These are phyloP conservation scores for Penicillium sp. DNA, from an alignment of 2,329 filamentous ascomycete genomes.

Conservation along the genomic window DNA sequence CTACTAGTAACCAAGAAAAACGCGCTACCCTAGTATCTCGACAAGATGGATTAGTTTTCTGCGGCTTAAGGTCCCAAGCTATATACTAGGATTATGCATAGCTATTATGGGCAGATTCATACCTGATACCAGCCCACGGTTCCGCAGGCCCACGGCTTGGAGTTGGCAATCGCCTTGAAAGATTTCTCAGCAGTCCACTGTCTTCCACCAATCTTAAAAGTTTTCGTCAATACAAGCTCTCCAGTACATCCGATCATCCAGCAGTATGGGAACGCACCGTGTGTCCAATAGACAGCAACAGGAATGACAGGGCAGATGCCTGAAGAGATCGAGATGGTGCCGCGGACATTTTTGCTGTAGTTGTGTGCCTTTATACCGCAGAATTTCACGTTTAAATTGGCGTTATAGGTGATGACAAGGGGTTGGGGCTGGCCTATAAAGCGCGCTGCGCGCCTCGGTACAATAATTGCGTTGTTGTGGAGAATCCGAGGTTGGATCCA, in stretches of 20 bases:
- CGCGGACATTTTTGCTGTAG: conserved; percentile 1
- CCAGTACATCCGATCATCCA: background rate
- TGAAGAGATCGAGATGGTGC: conserved; percentile 15
- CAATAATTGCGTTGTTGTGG: conserved; percentile 7
- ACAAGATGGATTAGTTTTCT: background rate
- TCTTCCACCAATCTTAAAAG: conserved; percentile 16
- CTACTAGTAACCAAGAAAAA: conserved; percentile 25
- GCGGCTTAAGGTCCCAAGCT: too few species aligned
- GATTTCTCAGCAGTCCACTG: conserved; percentile 25
- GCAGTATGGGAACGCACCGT: conserved; percentile 16
- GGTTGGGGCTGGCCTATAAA: background rate
- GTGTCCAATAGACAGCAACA: conserved; percentile 24
- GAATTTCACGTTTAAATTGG: background rate
- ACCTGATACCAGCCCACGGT: conserved; percentile 45
- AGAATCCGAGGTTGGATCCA: conserved; percentile 1
- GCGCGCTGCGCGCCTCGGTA: conserved; percentile 1
- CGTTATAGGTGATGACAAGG: background rate
- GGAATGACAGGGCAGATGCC: conserved; percentile 19
- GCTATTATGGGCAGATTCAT: background rate
- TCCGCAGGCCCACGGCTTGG: conserved; percentile 22
- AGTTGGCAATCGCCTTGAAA: conserved; percentile 23
- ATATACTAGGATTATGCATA: too few species aligned
- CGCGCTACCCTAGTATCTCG: conserved; percentile 23
- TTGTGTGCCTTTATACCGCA: too few species aligned
- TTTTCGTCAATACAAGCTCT: background rate